These are phyloP conservation scores for Eutrema japonicum DNA, from an alignment of 345 rosid species.

Conservation along the genomic window DNA sequence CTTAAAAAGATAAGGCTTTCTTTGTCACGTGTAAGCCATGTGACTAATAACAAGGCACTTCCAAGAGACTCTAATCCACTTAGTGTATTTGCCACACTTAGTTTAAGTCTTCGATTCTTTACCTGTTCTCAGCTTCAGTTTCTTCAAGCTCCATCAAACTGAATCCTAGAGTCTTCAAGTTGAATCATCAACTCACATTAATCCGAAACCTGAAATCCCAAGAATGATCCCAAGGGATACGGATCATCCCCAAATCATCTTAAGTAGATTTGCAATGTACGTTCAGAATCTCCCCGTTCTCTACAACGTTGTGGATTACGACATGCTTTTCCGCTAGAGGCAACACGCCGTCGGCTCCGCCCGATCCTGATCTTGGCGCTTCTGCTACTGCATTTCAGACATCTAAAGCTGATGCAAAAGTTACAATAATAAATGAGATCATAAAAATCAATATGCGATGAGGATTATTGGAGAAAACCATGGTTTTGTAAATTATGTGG, in stretches of 20 bases:
- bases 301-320: neutral
- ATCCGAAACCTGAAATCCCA: slow-evolving; percentile 26
- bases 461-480: neutral
- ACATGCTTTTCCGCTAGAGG: slow-evolving; percentile 26
- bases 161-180: no score
- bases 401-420: slow-evolving; percentile 7
- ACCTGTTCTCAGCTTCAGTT: no score
- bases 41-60: no score
- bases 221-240: neutral
- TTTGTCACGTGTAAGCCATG: no score
- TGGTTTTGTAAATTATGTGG: neutral
- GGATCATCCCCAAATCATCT: neutral
- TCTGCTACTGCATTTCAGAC: neutral
- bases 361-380: neutral
- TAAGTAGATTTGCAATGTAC: slow-evolving; percentile 23
- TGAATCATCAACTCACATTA: no score
- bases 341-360: neutral
- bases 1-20: no score
- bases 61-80: no score
- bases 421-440: neutral
- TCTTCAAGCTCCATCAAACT: no score
- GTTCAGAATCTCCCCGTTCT: neutral
- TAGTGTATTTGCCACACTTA: no score
- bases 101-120: no score
- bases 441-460: neutral